Conservation (phyloP, 306 rosid species). For the Vigna trinervia region DNA sequence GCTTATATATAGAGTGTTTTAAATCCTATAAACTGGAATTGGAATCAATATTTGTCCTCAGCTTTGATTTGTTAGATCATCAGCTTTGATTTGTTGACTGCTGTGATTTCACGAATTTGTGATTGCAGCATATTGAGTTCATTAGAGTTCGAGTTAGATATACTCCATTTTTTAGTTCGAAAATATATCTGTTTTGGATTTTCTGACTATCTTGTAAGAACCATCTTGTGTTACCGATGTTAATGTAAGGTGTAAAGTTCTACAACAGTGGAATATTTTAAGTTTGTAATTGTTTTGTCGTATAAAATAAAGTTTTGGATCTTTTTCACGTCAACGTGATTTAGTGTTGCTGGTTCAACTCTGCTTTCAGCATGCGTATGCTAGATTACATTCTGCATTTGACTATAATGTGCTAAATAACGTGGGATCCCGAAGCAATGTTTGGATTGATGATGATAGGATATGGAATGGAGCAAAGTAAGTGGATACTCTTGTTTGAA, state of each 20-base stretch:
- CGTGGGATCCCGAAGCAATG: too few species aligned
- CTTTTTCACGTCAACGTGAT: too few species aligned
- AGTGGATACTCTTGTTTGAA: background rate
- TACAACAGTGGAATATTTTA: background rate
- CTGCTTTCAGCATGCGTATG: too few species aligned
- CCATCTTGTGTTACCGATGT: constrained; percentile 10
- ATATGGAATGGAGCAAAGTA: background rate
- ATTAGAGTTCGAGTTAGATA: background rate
- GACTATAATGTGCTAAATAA: too few species aligned
- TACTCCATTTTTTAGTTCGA: constrained; percentile 14
- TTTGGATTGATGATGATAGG: background rate
- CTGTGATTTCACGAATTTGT: background rate
- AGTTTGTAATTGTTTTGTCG: background rate
- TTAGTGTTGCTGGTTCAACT: too few species aligned
- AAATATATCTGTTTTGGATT: constrained; percentile 11
- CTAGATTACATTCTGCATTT: background rate
- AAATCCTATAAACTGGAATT: background rate
- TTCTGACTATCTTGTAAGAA: background rate
- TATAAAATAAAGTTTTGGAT: background rate
- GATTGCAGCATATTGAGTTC: background rate
- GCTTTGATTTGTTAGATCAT: background rate
- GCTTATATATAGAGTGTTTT: background rate
- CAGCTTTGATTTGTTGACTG: background rate
- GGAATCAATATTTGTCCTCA: background rate
- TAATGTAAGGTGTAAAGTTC: constrained; percentile 4